Evolutionary conservation across 805 yeast species (phyloP), one percentile per base, ranked within the genome.

Genomic region (Candida oleophila): DNA sequence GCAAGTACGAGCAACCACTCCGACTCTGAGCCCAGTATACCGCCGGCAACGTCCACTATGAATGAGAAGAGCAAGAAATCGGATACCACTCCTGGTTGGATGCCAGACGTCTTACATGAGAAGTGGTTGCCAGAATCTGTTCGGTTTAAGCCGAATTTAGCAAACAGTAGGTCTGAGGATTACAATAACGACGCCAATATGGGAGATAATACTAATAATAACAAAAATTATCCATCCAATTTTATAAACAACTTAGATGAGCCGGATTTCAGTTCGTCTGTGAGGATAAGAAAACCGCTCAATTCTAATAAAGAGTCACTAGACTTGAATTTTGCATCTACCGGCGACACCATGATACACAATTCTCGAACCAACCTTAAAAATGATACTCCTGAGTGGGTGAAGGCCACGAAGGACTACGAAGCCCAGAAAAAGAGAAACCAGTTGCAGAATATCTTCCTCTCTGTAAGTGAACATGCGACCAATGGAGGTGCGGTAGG

Each of bases 51-150:
- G 1, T 64, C 67, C 20, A 62, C 69, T 8, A 42, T 62, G 32
- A 48, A 51, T 20, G 50, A 36, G 5, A 38, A 19, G 33, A 41
- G 18, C 15, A 37, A 14, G 14, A 41, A 21, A 5, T 28, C 25
- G 20, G 47, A 50, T 30, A 38, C 48, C 3, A 71, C 76, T 3
- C 75, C 75, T 0, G 65, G 62, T 32, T 71, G 76, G 77, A 71
- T 72, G 75, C 76, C 76, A 0, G 48, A 63, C 11, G 73, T 59
- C 34, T 61, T 72, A 44, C 59, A 56, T 22, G 71, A 64, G 4
- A 62, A 61, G 44, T 71, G 76, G 75, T 55, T 49, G 14, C 50
- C 54, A 5, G 34, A 42, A 7, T 12, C 22, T n/a, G 20, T 34
- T 7, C 38, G 33, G n/a, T 33, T 42, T 4, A 38, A 12, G 16